Conservation (phyloP, 495 filamentous ascomycete species). For the Daldinia caldariorum region DNA sequence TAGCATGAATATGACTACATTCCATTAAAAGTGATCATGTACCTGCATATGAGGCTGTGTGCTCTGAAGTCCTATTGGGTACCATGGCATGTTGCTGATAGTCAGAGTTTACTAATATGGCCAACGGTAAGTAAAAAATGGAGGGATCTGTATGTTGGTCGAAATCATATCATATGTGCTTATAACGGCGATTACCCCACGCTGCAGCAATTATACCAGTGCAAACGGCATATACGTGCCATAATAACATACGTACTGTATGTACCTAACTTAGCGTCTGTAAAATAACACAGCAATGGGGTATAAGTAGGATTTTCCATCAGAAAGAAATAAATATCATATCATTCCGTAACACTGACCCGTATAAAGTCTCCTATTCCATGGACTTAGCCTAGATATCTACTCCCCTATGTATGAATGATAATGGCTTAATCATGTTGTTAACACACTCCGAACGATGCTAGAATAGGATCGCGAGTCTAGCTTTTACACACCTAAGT, state of each 20-base stretch:
- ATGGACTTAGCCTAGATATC: background rate
- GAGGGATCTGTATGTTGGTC: background rate
- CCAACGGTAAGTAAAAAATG: background rate
- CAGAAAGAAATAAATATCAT: background rate
- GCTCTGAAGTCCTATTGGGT: slow-evolving; percentile 2
- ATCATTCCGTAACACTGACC: background rate
- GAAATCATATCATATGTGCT: background rate
- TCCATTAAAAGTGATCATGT: background rate
- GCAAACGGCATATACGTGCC: background rate
- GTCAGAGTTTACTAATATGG: background rate
- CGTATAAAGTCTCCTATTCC: background rate
- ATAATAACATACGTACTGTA: background rate
- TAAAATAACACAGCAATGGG: background rate
- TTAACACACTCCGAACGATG: background rate
- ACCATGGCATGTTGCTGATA: background rate
- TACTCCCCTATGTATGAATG: background rate
- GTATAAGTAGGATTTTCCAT: no score
- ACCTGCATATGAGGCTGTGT: background rate
- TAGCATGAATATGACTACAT: background rate
- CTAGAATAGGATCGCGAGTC: background rate
- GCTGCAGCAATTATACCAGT: background rate
- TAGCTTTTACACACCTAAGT: background rate
- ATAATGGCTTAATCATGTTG: background rate
- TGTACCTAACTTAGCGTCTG: no score
- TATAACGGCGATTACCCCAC: background rate